Conservation (phyloP, 2,329 filamentous ascomycete genomes). For the Tolypocladium amazonense region DNA sequence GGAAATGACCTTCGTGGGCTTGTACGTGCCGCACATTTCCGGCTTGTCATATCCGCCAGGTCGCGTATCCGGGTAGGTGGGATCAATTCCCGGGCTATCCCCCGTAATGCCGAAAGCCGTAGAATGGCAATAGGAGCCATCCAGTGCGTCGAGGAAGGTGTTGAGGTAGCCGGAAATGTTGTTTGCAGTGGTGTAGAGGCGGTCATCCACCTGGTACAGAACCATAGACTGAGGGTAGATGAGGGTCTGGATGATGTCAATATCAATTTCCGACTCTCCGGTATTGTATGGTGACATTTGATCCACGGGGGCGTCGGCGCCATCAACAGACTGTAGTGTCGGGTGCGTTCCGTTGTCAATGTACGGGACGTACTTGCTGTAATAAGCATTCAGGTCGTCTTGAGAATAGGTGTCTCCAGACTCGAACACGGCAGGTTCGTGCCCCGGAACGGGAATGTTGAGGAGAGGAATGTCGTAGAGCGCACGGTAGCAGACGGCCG, state of each 20-base stretch:
- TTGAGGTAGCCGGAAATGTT: slow-evolving; percentile 30
- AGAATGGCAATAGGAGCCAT: slow-evolving; percentile 41
- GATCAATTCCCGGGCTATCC: slow-evolving; percentile 22
- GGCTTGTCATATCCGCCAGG: slow-evolving; percentile 34
- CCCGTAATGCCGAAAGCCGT: slow-evolving; percentile 25
- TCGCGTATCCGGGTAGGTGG: slow-evolving; percentile 36
- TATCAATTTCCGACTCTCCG: slow-evolving; percentile 42
- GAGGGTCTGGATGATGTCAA: slow-evolving; percentile 34
- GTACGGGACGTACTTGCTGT: slow-evolving; percentile 27
- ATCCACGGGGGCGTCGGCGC: slow-evolving; percentile 29
- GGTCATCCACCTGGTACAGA: slow-evolving; percentile 35
- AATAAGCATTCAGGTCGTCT: slow-evolving; percentile 35
- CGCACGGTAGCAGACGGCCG: slow-evolving; percentile 41
- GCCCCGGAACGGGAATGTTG: slow-evolving; percentile 38
- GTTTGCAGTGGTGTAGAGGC: slow-evolving; percentile 27
- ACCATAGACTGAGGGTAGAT: slow-evolving; percentile 40
- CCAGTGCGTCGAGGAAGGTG: slow-evolving; percentile 35
- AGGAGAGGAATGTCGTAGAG: slow-evolving; percentile 31
- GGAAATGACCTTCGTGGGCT: slow-evolving; percentile 26
- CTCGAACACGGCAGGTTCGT: slow-evolving; percentile 38
- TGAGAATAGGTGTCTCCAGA: slow-evolving; percentile 39
- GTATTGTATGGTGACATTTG: slow-evolving; percentile 7
- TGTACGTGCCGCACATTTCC: slow-evolving; percentile 16
- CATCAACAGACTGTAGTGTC: slow-evolving; percentile 31
- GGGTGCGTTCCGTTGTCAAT: slow-evolving; percentile 32